Evolutionary conservation across 2,329 filamentous ascomycete species (phyloP), one percentile per base, ranked within the genome.

Genomic region (Ophiocordyceps camponoti-floridani): DNA sequence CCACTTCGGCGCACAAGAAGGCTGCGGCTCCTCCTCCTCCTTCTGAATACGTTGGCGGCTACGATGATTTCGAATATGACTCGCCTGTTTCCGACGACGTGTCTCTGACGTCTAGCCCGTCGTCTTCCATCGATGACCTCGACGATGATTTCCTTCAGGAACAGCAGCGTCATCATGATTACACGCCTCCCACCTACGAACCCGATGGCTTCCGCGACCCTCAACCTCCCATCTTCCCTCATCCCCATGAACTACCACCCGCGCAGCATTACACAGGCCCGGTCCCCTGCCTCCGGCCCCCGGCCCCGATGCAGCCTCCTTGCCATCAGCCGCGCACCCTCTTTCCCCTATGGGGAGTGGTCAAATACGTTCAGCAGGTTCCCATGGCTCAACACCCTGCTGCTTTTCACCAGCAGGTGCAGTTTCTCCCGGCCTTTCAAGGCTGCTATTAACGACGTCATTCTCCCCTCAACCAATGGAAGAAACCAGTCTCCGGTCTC

Each of bases 31-130:
- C 31, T 35, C 31, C 14, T 19, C 19, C 42, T 23, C 42, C 42
- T 14, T n/a, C 31, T 41, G 57, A 66, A 57, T 71, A 70, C 64
- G 65, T 70, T 66, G 56, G 60, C 50, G 59, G 63, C 49, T 56
- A 68, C 31, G 60, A 65, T 44, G 61, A 64, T 49, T 61, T 64
- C 50, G 64, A 68, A 44, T 62, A 67, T 49, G 63, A 64, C 53
- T 64, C 62, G 23, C 64, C 70, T 27, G 61, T 69, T 41, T 75
- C 72, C 8, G 70, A 76, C 51, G 68, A 72, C 50, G 72, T 70
- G 27, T 76, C 73, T 19, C 63, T 75, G 23, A 66, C 66, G 18
- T 75, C 72, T n/a, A 70, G 65, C 23, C 23, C 50, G 66, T 61
- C 30, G 23, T 71, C 71, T 12, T 72, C 66, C 44, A 63, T 73